Evolutionary conservation across 2,329 filamentous ascomycete genomes (phyloP).

Genomic region (Aspergillus luchuensis): DNA sequence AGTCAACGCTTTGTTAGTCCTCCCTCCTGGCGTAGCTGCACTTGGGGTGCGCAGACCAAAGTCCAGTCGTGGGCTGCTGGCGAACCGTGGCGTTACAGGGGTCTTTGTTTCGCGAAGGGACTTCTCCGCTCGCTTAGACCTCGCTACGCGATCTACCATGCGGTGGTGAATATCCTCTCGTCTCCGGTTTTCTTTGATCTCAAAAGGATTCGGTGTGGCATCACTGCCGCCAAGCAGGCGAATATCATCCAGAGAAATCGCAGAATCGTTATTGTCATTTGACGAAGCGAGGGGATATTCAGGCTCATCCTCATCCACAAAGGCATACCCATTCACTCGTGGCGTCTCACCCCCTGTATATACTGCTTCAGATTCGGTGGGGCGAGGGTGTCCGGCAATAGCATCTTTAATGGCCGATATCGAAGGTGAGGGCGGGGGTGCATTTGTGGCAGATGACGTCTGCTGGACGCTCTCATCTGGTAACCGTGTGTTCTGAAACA

Average conservation of each 20-base stretch:
- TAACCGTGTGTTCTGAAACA: slow-evolving; percentile 82
- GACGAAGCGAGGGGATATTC: slow-evolving; percentile 33
- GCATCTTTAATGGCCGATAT: slow-evolving; percentile 82
- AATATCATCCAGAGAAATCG: slow-evolving; percentile 31
- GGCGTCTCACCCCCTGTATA: slow-evolving; percentile 76
- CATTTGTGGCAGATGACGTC: slow-evolving; percentile 35
- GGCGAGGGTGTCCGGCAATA: slow-evolving; percentile 70
- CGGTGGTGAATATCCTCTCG: slow-evolving; percentile 81
- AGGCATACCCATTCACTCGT: slow-evolving; percentile 88
- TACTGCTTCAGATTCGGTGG: slow-evolving; percentile 59
- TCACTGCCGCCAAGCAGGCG: slow-evolving; percentile 46
- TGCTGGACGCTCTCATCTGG: slow-evolving; percentile 49
- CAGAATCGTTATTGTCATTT: not conserved
- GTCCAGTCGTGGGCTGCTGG: slow-evolving; percentile 43
- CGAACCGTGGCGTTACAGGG: slow-evolving; percentile 40
- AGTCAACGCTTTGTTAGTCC: slow-evolving; percentile 40
- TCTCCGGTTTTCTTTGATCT: slow-evolving; percentile 70
- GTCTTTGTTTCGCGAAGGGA: slow-evolving; percentile 62
- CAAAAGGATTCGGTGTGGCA: slow-evolving; percentile 73
- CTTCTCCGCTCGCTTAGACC: slow-evolving; percentile 66
- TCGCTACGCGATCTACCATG: slow-evolving; percentile 80
- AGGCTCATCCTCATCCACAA: slow-evolving; percentile 75
- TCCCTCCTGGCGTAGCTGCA: slow-evolving; percentile 21
- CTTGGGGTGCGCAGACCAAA: slow-evolving; percentile 33
- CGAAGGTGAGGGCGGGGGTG: slow-evolving; percentile 73